Percentiles rank a stretch among this genome's conserved stretches.
Evolutionary conservation across 257 asterid genomes (phyloP).

Genomic region (Vinca minor): DNA sequence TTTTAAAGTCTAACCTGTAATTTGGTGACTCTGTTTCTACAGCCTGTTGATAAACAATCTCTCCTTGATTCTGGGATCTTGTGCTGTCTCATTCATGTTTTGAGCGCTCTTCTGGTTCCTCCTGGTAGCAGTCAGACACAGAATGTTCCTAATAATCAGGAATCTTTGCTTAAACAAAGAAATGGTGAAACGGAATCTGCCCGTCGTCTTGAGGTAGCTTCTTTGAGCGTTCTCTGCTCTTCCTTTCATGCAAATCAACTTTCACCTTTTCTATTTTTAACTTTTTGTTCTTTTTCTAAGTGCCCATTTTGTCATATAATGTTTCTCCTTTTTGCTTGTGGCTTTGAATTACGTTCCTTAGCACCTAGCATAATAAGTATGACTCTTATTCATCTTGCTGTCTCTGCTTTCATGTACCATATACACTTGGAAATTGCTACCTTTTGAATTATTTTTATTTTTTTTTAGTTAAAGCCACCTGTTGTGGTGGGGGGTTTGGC

Average conservation of each 20-base stretch:
- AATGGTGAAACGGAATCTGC: slow-evolving; percentile 48
- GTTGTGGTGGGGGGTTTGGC: no score
- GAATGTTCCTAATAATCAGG: slow-evolving; percentile 29
- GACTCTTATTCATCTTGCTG: not conserved
- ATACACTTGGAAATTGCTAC: not conserved
- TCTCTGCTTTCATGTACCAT: not conserved
- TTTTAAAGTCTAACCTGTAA: not conserved
- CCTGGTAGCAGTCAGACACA: slow-evolving; percentile 39
- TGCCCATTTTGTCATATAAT: not conserved
- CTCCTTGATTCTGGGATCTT: slow-evolving; percentile 95
- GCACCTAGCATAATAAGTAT: not conserved
- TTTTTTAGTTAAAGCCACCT: no score
- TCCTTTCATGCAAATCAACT: slow-evolving; percentile 6
- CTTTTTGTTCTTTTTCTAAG: slow-evolving; percentile 1
- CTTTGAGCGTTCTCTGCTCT: not conserved
- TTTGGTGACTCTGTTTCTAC: slow-evolving; percentile 26
- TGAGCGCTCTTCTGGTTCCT: slow-evolving; percentile 75
- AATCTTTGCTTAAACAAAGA: slow-evolving; percentile 21
- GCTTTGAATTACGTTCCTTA: not conserved
- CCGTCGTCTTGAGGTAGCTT: slow-evolving; percentile 76
- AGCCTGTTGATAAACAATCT: slow-evolving; percentile 93
- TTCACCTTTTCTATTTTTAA: slow-evolving; percentile 3
- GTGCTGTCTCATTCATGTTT: slow-evolving; percentile 84
- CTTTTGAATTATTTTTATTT: not conserved
- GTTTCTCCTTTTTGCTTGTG: not conserved